Evolutionary conservation across 192 early-diverging fungal genomes (phyloP), one percentile per base, ranked within the genome.

Genomic region (Backusella luteola): DNA sequence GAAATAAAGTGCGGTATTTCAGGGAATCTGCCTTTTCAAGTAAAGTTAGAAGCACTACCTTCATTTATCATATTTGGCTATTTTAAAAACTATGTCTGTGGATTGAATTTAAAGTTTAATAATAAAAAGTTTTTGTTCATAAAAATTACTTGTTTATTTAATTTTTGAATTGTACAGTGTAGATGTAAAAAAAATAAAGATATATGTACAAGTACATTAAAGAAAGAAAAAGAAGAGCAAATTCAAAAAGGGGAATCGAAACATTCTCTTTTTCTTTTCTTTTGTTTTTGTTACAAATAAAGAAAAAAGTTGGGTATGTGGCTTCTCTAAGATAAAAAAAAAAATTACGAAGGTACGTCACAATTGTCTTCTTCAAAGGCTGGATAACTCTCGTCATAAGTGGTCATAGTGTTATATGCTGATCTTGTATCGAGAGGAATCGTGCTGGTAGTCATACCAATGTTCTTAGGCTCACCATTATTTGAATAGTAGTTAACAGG

Each of bases 81-180:
- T 39, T 39, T 9, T 6, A 39, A 39, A 39, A 39, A 39, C 8
- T 1, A 39, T 39, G 38, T 11, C 1, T 39, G 11, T 39, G 38
- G 42, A 44, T 44, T 15, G 42, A 44, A 44, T 44, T 44, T 44
- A 17, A 44, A 44, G 42, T 44, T 44, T 17, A 44, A 44, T 44
- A 44, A 17, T 12, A 44, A 44, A 17, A 17, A 9, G 7, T 9
- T 44, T 14, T 49, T n/a, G 46, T 49, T 49, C 17, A 17, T 49
- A 49, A 49, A 49, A 59, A 59, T 59, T 59, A 26, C 56, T 63
- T 59, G 56, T 59, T 23, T 63, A 63, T 63, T 63, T 63, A 63
- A 63, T 56, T 63, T 59, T 63, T 63, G 23, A 63, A 63, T 63
- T 63, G 26, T 63, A 63, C 56, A 63, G 9, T 29, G 26, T 14